These are phyloP conservation scores for Colletotrichum sp. DNA, from an alignment of 2,329 filamentous ascomycete species.

Conservation along the genomic window DNA sequence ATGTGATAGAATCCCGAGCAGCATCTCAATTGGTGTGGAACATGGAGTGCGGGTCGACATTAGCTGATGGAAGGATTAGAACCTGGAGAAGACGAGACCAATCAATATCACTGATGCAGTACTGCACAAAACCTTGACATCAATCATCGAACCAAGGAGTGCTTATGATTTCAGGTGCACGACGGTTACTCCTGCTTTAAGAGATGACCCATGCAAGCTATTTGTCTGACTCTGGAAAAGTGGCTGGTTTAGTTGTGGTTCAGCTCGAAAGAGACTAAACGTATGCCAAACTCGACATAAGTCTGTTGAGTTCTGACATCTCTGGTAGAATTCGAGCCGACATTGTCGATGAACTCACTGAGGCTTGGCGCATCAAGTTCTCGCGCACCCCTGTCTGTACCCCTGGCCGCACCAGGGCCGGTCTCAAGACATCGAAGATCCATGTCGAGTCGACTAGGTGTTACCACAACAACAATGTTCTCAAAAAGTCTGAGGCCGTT, in stretches of 20 bases:
- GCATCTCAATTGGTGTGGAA: neutral
- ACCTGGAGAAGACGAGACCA: neutral
- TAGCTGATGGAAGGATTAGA: neutral
- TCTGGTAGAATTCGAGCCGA: neutral
- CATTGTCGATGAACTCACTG: neutral
- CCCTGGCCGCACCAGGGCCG: neutral
- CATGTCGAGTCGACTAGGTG: neutral
- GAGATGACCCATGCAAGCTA: fast-evolving
- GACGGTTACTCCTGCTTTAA: fast-evolving
- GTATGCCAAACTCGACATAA: neutral
- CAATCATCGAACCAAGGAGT: neutral
- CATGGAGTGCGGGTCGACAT: neutral
- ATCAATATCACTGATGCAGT: neutral
- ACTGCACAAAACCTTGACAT: neutral
- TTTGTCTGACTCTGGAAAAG: neutral
- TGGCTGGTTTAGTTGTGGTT: neutral
- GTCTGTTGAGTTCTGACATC: fast-evolving
- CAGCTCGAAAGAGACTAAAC: neutral
- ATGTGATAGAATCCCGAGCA: neutral
- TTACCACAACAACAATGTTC: neutral
- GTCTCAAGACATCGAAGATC: neutral
- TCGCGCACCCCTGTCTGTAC: neutral
- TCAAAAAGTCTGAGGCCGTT: fast-evolving
- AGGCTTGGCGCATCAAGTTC: neutral
- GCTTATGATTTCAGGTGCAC: neutral